Base-by-base conservation (phyloP, 2,329 filamentous ascomycete species). In the Pseudocercospora ulei region DNA sequence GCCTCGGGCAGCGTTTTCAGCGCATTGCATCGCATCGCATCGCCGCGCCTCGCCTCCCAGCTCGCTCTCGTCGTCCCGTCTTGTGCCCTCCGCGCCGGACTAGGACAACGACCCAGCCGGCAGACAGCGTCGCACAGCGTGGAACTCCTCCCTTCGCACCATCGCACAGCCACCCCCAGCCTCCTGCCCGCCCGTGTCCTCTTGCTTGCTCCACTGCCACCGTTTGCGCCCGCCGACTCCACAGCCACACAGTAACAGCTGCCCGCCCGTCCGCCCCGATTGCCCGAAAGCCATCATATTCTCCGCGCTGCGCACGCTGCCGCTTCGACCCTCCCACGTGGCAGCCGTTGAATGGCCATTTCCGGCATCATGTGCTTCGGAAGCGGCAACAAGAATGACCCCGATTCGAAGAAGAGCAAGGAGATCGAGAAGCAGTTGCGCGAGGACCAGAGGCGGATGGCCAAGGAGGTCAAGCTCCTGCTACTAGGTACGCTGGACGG, bases 381-480 rank as follows among this genome's bases (percentile, higher is more conserved):
- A 51, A 49, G 55, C 42, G 48, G 48, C 48, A 69, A 67, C 56
- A 56, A 65, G 43, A 62, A 65, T 39, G 65, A 70, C 51, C 65
- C 66, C 8, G 63, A 65, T 31, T 61, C 62, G 43, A 61, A 61
- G 56, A 65, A 65, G 55, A 70, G 68, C 62, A 75, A 60, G 53
- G 84, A 90, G 61, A 86, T 98, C 53, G 90, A 98, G 60, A 83
- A 81, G 65, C 68, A 76, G 55, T 75, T 98, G 54, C 80, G 83
- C 46, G 75, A 78, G 54, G 90, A 96, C 67, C 85, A 88, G 68
- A 94, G 90, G 73, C 73, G 73, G 51, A 72, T 90, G 71, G 69
- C 80, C 40, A 81, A 80, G 58, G 87, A 94, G 59, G 84, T 96
- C 57, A 98, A 96, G 71, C 78, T 98, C 49, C 68, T 98, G 52